phyloP scores from a whole-genome alignment of 2,329 filamentous ascomycete genomes.

The Fusarium sp. region DNA sequence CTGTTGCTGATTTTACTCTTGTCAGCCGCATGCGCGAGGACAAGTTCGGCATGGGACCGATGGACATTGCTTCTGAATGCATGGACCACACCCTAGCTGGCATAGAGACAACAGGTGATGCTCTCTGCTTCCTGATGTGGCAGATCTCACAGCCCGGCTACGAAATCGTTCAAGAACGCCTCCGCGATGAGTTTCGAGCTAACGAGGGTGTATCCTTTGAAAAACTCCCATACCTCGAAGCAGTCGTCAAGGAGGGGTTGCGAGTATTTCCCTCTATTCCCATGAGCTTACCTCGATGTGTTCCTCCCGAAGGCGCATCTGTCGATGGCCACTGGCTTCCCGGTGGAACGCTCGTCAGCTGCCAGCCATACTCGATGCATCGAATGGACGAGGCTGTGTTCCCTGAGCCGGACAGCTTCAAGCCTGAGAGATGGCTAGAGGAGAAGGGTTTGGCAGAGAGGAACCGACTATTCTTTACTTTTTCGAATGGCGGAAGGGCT shows the following conservation, averaged over 20 bases:
- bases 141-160: conserved; percentile 27
- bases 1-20: conserved; percentile 25
- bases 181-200: conserved; percentile 6
- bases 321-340: conserved; percentile 25
- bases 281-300: conserved; percentile 21
- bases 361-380: conserved; percentile 29
- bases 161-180: background rate
- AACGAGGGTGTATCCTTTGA: background rate
- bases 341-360: conserved; percentile 24
- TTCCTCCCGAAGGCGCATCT: conserved; percentile 4
- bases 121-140: conserved; percentile 34
- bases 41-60: conserved; percentile 10
- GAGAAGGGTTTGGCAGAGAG: conserved; percentile 4
- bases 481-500: conserved; percentile 19
- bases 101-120: conserved; percentile 35
- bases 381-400: conserved; percentile 13
- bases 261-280: conserved; percentile 24
- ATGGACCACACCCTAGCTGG: conserved; percentile 33
- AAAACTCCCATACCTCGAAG: conserved; percentile 22
- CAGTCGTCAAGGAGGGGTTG: conserved; percentile 27
- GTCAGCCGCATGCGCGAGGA: conserved; percentile 20
- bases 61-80: conserved; percentile 30
- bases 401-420: conserved; percentile 15
- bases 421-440: conserved; percentile 21
- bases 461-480: conserved; percentile 27